phyloP scores from a whole-genome alignment of 2,329 filamentous ascomycete species.

The Verticillium nubilum region DNA sequence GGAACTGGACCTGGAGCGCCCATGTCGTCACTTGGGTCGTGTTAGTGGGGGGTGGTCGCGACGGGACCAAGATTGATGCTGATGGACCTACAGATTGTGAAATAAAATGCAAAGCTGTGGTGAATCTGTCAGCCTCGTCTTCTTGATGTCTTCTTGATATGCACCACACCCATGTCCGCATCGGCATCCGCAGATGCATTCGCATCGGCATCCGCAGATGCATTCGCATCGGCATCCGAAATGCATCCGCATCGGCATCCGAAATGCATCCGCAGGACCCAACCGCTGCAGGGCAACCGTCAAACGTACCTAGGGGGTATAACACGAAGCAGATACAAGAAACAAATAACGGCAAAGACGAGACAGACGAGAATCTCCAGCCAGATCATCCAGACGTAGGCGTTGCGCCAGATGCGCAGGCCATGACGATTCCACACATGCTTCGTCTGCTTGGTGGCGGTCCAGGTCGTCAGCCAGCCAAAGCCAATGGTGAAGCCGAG shows the following conservation, averaged over 20 bases:
- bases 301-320: slow-evolving; percentile 10
- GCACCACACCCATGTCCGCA: background rate
- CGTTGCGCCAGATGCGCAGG: slow-evolving; percentile 24
- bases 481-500: slow-evolving; percentile 34
- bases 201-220: background rate
- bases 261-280: too few species aligned
- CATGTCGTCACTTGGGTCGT: slow-evolving; percentile 24
- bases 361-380: slow-evolving; percentile 35
- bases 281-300: too few species aligned
- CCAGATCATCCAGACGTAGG: slow-evolving; percentile 44
- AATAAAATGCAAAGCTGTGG: slow-evolving; percentile 10
- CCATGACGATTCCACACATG: slow-evolving; percentile 27
- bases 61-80: background rate
- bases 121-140: background rate
- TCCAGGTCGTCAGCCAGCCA: slow-evolving; percentile 32
- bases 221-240: too few species aligned
- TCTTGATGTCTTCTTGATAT: background rate
- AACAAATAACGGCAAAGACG: slow-evolving; percentile 32
- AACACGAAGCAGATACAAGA: slow-evolving; percentile 11
- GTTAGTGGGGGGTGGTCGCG: background rate
- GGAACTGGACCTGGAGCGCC: slow-evolving; percentile 40
- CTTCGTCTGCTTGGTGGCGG: slow-evolving; percentile 26
- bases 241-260: too few species aligned
- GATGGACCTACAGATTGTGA: slow-evolving; percentile 7
- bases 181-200: background rate